Percentiles rank a stretch among this genome's conserved stretches.
These are phyloP conservation scores for Lichtheimia hyalospora DNA, from an alignment of 371 early-diverging fungal genomes.

Conservation along the genomic window DNA sequence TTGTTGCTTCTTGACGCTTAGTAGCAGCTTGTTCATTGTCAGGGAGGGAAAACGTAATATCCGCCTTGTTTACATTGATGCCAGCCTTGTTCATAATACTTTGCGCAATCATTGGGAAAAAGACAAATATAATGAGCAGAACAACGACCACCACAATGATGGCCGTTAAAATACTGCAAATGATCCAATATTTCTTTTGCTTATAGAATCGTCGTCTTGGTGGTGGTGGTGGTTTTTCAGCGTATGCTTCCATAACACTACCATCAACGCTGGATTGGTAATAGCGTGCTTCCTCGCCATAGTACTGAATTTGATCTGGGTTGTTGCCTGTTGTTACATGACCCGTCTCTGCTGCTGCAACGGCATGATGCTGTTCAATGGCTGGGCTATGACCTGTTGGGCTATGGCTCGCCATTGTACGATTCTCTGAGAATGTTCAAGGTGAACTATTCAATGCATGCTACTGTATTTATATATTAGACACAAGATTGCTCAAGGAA, in stretches of 20 bases:
- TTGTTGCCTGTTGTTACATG: not conserved
- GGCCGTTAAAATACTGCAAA: slow-evolving; percentile 40
- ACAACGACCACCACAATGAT: slow-evolving; percentile 45
- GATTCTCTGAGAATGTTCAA: no score
- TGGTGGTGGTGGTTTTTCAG: slow-evolving; percentile 27
- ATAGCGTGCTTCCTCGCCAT: slow-evolving; percentile 3
- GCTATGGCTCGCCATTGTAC: no score
- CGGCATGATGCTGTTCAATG: no score
- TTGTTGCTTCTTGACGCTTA: slow-evolving; percentile 14
- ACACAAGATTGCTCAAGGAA: no score
- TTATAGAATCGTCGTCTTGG: slow-evolving; percentile 38
- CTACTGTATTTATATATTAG: no score
- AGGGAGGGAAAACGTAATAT: slow-evolving; percentile 46
- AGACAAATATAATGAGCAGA: slow-evolving; percentile 45
- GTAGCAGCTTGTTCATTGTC: not conserved
- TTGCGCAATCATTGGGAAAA: slow-evolving; percentile 55
- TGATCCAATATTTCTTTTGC: slow-evolving; percentile 52
- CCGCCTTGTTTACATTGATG: slow-evolving; percentile 46
- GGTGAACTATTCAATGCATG: no score
- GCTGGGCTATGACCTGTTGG: no score
- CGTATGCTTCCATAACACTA: slow-evolving; percentile 26
- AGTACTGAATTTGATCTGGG: not conserved
- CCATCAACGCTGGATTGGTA: not conserved
- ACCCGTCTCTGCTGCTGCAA: not conserved
- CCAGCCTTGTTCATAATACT: slow-evolving; percentile 43